Percentiles rank a stretch among this genome's conserved stretches.
These are phyloP conservation scores for Plasmodium yoelii DNA, from an alignment of 169 alveolate species.

Conservation along the genomic window DNA sequence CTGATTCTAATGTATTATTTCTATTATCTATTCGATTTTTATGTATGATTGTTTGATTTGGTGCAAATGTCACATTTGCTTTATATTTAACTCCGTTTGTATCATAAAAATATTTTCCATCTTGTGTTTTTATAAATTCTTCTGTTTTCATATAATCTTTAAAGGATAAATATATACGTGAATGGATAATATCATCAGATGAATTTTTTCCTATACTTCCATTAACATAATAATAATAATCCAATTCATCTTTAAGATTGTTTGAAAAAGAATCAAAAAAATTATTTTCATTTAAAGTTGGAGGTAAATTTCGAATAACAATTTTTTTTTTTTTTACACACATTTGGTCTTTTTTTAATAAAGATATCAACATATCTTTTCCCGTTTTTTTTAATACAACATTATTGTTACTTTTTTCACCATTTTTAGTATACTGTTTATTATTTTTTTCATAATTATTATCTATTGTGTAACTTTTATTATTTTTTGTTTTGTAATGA, in stretches of 20 bases:
- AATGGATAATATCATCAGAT: constrained; percentile 41
- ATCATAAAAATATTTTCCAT: constrained; percentile 73
- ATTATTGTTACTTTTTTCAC: constrained; percentile 20
- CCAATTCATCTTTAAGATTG: constrained; percentile 72
- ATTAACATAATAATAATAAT: constrained; percentile 74
- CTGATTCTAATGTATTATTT: constrained; percentile 68
- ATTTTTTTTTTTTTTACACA: constrained; percentile 66
- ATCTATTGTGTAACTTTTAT: neutral
- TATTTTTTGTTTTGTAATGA: constrained; percentile 26
- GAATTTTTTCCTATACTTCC: constrained; percentile 47
- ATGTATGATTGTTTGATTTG: constrained; percentile 66
- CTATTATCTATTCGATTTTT: constrained; percentile 53
- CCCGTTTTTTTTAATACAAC: constrained; percentile 11
- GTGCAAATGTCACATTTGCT: constrained; percentile 65
- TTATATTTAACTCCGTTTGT: constrained; percentile 51
- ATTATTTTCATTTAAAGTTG: constrained; percentile 68
- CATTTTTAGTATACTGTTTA: constrained; percentile 2
- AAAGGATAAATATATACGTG: constrained; percentile 76
- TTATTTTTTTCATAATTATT: constrained; percentile 21
- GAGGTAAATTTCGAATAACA: constrained; percentile 68
- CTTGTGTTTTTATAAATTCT: constrained; percentile 62
- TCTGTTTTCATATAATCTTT: constrained; percentile 75
- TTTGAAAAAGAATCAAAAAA: constrained; percentile 74
- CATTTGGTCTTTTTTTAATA: constrained; percentile 32
- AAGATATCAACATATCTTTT: constrained; percentile 54